Conservation (phyloP, 2,329 filamentous ascomycete species). For the Talaromyces marneffei region DNA sequence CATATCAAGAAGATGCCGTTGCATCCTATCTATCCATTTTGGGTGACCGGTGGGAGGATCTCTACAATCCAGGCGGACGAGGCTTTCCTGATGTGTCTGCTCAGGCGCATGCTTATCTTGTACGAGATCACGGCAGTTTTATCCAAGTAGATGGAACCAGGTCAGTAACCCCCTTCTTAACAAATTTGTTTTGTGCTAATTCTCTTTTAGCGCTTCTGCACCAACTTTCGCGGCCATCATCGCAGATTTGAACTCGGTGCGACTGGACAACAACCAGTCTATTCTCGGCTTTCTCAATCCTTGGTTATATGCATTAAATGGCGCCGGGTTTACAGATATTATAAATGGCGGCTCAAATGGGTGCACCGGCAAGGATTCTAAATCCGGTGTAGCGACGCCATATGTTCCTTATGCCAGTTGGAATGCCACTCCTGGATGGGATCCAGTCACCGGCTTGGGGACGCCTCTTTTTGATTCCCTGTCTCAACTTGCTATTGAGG, state of each 20-base stretch:
- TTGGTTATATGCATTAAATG: conserved; percentile 50
- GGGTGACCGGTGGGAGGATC: conserved; percentile 38
- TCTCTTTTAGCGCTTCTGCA: conserved; percentile 46
- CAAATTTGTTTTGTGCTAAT: conserved; percentile 4
- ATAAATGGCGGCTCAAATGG: conserved; percentile 43
- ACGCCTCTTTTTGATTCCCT: conserved; percentile 26
- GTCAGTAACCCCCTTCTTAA: conserved; percentile 18
- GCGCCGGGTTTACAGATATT: conserved; percentile 46
- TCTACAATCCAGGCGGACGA: conserved; percentile 50
- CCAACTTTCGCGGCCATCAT: conserved; percentile 60
- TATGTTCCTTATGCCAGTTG: conserved; percentile 44
- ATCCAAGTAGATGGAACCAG: conserved; percentile 45
- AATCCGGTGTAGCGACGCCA: conserved; percentile 30
- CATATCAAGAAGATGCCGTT: conserved; percentile 45
- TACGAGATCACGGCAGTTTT: conserved; percentile 35
- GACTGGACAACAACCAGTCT: conserved; percentile 50
- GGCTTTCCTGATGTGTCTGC: conserved; percentile 59
- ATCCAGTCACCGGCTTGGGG: conserved; percentile 38
- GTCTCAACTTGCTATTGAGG: conserved; percentile 16
- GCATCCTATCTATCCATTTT: conserved; percentile 39
- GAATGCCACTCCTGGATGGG: conserved; percentile 45
- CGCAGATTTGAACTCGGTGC: conserved; percentile 58
- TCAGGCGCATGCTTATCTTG: conserved; percentile 43
- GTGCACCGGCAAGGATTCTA: conserved; percentile 35
- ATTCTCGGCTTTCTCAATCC: conserved; percentile 58